These are phyloP conservation scores for Russula earlei DNA, from an alignment of 768 basidiomycete genomes.

Conservation along the genomic window DNA sequence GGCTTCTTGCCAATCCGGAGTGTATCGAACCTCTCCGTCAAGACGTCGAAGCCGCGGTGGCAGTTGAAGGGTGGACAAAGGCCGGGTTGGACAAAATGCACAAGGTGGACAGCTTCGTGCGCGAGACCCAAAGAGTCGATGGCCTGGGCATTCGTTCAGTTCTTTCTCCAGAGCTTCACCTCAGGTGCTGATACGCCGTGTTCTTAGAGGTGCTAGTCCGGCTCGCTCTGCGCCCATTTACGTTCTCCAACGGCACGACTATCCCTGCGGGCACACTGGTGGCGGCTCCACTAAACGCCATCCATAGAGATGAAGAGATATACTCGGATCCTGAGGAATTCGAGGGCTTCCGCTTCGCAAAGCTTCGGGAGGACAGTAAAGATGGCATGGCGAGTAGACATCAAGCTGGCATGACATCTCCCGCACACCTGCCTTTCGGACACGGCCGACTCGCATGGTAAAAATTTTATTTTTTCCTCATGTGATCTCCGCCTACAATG, in stretches of 20 bases:
- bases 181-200: neutral
- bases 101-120: conserved; percentile 31
- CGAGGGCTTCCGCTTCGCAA: conserved; percentile 34
- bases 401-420: conserved; percentile 12
- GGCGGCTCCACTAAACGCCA: conserved; percentile 24
- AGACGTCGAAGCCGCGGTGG: conserved; percentile 26
- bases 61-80: conserved; percentile 27
- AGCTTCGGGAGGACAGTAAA: neutral
- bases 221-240: conserved; percentile 31
- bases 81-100: conserved; percentile 25
- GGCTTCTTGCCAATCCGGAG: conserved; percentile 24
- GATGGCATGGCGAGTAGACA: neutral
- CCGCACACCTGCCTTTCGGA: conserved; percentile 13
- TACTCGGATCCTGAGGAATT: conserved; percentile 32
- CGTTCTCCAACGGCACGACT: conserved; percentile 35
- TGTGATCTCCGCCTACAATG: neutral
- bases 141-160: conserved; percentile 20
- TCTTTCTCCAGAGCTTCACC: neutral
- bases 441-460: conserved; percentile 24
- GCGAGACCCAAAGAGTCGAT: conserved; percentile 26
- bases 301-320: conserved; percentile 26
- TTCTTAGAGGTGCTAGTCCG: conserved; percentile 23
- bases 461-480: neutral
- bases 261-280: conserved; percentile 34
- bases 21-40: conserved; percentile 25